Conservation (phyloP, 768 basidiomycete genomes). For the Crepidotus variabilis region DNA sequence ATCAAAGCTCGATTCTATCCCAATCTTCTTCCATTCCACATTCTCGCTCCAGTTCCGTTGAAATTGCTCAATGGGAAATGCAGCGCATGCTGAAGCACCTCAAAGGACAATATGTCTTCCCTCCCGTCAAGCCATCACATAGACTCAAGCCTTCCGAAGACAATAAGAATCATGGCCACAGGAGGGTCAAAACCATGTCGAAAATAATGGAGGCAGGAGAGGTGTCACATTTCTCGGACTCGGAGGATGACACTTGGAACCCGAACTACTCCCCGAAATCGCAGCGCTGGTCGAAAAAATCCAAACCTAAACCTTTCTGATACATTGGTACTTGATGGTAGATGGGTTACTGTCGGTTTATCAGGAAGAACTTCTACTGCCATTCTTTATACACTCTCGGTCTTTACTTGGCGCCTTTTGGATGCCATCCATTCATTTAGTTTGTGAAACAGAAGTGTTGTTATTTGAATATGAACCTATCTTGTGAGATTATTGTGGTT, state of each 20-base stretch:
- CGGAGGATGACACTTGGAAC: slow-evolving; percentile 1
- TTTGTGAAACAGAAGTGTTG: too few relatives aligned
- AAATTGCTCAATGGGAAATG: slow-evolving; percentile 35
- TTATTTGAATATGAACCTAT: too few relatives aligned
- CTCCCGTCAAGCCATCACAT: slow-evolving; percentile 27
- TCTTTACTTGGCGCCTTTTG: too few relatives aligned
- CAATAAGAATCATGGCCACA: slow-evolving; percentile 17
- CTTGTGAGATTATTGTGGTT: background rate
- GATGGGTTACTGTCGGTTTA: too few relatives aligned
- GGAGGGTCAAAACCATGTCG: slow-evolving; percentile 30
- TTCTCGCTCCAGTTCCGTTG: slow-evolving; percentile 25
- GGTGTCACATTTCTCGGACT: slow-evolving; percentile 25
- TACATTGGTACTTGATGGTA: too few relatives aligned
- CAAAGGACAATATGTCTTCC: slow-evolving; percentile 39
- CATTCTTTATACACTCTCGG: too few relatives aligned
- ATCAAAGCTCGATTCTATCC: slow-evolving; percentile 10
- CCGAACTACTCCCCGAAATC: background rate
- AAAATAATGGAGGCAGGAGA: slow-evolving; percentile 29
- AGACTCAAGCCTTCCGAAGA: slow-evolving; percentile 18
- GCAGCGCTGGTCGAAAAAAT: background rate
- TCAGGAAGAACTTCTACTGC: too few relatives aligned
- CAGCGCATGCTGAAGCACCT: slow-evolving; percentile 32
- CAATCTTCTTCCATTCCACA: slow-evolving; percentile 24
- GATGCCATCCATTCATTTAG: too few relatives aligned
- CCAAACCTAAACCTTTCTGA: background rate